phyloP scores from a whole-genome alignment of 371 early-diverging fungal genomes.

The Vairimorpha apis region DNA sequence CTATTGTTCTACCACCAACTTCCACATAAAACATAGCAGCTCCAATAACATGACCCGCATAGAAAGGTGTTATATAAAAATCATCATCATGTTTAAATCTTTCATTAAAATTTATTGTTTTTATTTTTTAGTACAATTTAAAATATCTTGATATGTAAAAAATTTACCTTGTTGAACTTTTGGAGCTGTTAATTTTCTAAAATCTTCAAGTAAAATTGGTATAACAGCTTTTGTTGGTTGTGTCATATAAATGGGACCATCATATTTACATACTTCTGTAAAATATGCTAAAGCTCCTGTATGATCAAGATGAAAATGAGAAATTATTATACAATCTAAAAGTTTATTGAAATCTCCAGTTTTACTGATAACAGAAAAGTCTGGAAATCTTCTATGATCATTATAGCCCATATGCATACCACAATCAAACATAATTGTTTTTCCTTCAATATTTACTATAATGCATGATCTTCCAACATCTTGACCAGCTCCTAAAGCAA shows the following conservation, averaged over 20 bases:
- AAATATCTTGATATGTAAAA: conserved; percentile 67
- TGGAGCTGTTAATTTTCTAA: conserved; percentile 70
- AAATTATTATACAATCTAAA: conserved; percentile 79
- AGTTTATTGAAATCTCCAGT: conserved; percentile 72
- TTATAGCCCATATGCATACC: conserved; percentile 92
- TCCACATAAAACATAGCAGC: conserved; percentile 86
- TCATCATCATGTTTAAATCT: conserved; percentile 57
- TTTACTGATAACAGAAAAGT: conserved; percentile 80
- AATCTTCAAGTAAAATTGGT: conserved; percentile 81
- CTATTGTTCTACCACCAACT: conserved; percentile 65
- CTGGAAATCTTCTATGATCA: conserved; percentile 87
- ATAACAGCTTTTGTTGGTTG: conserved; percentile 85
- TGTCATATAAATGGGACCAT: conserved; percentile 88
- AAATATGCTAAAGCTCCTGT: conserved; percentile 88
- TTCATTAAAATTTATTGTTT: conserved; percentile 70
- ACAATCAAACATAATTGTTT: conserved; percentile 90
- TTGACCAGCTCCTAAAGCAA: conserved; percentile 67
- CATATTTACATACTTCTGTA: conserved; percentile 83
- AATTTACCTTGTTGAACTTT: conserved; percentile 67
- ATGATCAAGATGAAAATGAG: conserved; percentile 91
- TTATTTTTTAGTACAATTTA: conserved; percentile 77
- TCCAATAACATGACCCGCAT: conserved; percentile 94
- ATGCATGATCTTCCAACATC: conserved; percentile 88
- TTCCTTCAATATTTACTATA: conserved; percentile 73
- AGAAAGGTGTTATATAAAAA: conserved; percentile 71